Evolutionary conservation across 805 yeast species (phyloP), one percentile per base, ranked within the genome.

Genomic region (Teunomyces tritomae): DNA sequence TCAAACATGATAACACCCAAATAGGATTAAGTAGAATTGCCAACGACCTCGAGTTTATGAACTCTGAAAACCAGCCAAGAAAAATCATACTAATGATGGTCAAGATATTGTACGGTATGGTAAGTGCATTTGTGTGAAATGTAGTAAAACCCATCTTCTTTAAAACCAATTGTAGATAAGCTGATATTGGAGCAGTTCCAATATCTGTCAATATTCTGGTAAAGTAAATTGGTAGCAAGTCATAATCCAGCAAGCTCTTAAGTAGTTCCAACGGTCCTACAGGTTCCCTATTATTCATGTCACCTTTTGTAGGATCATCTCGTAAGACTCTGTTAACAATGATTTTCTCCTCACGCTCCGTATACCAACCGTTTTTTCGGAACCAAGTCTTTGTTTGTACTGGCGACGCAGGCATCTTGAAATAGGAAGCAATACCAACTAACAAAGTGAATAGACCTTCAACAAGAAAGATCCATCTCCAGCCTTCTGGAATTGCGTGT

Each of bases 391-490:
- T 77, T 2, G 86, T 82, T 46, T 76, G 78, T 7, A 54, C 73
- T 26, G 56, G 62, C 11, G 68, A 65, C 9, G 71, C 70, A 45
- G 59, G 62, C 63, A 61, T 61, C 30, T 50, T 53, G 41, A 63
- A 73, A 51, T 66, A 77, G 3, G 68, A 61, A 33, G 59, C 51
- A 26, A 80, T 27, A 1, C 89, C 89, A 52, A 85, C 70, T 2
- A 58, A 14, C 4, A 83, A 61, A 1, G 89, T 83, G 37, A 82
- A 55, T 5, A 75, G 45, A 4, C 90, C 89, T 58, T 84, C 88
- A 45, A 85, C 71, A 14, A 85, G 57, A 53, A 85, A 85, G 17
- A 85, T 66, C 82, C 84, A 85, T 45, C 77, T 70, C 89, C 89
- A 85, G 20, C 85, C 85, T 8, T 64, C 65, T 58, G 68, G 63